Base-by-base conservation (phyloP, 106 monocot genomes). In the Phalaenopsis aphrodite region DNA sequence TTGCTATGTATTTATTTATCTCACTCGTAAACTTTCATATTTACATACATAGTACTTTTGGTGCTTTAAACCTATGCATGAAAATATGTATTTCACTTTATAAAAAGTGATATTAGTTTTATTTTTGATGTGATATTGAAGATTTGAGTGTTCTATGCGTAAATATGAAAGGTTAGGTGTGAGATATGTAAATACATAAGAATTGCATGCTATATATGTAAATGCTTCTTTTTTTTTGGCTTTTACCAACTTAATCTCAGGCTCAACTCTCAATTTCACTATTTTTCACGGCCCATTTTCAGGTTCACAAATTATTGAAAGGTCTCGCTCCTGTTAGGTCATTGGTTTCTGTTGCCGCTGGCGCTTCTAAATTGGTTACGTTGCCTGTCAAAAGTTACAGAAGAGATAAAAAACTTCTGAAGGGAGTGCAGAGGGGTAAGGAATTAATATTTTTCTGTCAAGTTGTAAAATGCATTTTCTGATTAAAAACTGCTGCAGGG, bases 401-500 rank as follows among this genome's bases (percentile, higher is more conserved):
- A 80, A 92, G 89, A 83, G 98, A 99, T 76, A 86, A 85, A 19
- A 94, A 91, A 58, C 84, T 99, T 79, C 84, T 99, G 42, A 99
- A 99, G 82, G 98, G 98, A 83, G 81, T 99, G 81, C 98, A 99
- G 81, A 92, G 98, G 89, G 98, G 98, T 93, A 85, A 79, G 57
- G 19, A 15, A 49, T 0, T 77, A 42, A 36, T 43, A 43, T 43
- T 30, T 49, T 10, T 45, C 49, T 76, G 24, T 21, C 24, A 76
- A 49, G 47, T 5, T 15, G 18, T n/a, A 19, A 18, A 19, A 6
- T 74, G 43, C 45, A 74, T 43, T 74, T 74, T 74, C 42, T 43
- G 74, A 3, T 6, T 5, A n/a, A 74, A 71, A 69, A 4, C 52
- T 52, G 11, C 12, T 30, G 30, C 30, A 30, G 30, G 30, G 30